Conservation (phyloP, 2,329 filamentous ascomycete genomes). For the Fusarium neocosmosporiellum region DNA sequence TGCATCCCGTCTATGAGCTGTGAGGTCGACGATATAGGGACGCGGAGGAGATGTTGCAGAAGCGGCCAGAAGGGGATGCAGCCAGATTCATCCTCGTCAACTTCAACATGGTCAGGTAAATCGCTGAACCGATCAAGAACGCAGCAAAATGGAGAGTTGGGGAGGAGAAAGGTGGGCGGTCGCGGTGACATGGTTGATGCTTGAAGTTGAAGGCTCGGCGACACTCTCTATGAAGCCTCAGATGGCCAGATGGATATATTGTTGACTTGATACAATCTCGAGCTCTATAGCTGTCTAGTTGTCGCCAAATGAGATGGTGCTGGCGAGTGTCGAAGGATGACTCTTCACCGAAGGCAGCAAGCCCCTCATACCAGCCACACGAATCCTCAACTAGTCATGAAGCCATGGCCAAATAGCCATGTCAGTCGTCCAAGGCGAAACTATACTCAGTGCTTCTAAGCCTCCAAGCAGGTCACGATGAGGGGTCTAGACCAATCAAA, state of each 20-base stretch:
- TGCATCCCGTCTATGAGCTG: constrained; percentile 44
- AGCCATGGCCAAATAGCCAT: neutral
- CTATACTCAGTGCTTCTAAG: neutral
- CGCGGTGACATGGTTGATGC: constrained; percentile 19
- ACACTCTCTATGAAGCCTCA: too few relatives aligned
- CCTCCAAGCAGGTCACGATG: neutral
- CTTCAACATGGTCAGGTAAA: constrained; percentile 26
- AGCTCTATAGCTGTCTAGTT: neutral
- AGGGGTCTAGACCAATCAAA: neutral
- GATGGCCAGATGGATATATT: neutral
- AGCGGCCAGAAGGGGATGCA: constrained; percentile 43
- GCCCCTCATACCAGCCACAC: neutral
- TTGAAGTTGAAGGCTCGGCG: neutral
- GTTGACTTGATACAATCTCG: neutral
- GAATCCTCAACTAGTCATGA: neutral
- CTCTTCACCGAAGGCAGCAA: neutral
- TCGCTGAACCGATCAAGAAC: constrained; percentile 48
- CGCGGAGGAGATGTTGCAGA: constrained; percentile 35
- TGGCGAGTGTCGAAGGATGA: neutral
- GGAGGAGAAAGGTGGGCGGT: constrained; percentile 28
- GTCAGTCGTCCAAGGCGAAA: neutral
- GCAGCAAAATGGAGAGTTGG: constrained; percentile 31
- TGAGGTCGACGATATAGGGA: constrained; percentile 1
- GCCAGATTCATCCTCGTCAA: constrained; percentile 40
- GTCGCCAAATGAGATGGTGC: neutral